Base-by-base conservation (phyloP, 2,329 filamentous ascomycete species). In the Cephalotrichum gorgonifer region DNA sequence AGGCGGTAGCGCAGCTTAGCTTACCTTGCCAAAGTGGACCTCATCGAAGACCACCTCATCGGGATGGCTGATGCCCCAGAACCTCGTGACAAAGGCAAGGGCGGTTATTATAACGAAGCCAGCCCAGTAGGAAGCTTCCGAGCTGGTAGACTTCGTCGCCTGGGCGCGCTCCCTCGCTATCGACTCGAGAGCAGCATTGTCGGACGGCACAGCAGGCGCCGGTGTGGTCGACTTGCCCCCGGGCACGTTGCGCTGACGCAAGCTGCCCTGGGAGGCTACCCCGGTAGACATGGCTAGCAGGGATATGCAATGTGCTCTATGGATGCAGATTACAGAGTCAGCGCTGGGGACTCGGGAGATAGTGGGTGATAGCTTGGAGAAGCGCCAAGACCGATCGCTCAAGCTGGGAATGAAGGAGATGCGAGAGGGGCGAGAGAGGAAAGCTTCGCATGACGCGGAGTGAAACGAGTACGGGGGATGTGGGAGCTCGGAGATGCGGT, bases 41-140 rank as follows among this genome's bases (percentile, higher is more conserved):
- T 98, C 93, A 63, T 98, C 93, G 62, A 98, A 98, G 45, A 98
- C 93, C 50, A 98, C 93, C 72, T 97, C 86, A 62, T 95, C 84
- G 15, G 93, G 93, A 68, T 96, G 90, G 64, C 78, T 88, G 64
- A 98, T 96, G 54, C 89, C 90, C 81, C 86, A 97, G 74, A 98
- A 98, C 54, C 93, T 79, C 44, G 93, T 97, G 54, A 89, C 62
- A 62, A 98, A 97, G 45, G 88, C 91, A 56, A 96, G 71, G 26
- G 80, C 60, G 2, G 91, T 97, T 62, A 95, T 83, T 56, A 95
- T 63, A 28, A 69, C 67, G 52, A 96, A 77, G 53, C 81, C 86
- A 55, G 93, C 66, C 74, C 85, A 83, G 74, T 96, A 94, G 60
- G 94, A 87, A 75, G 80, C 83, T 67, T 95, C 86, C n/a, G 76